A percentile compares a stretch with the other conserved stretches of the same genome.
Evolutionary conservation across 2,329 filamentous ascomycete genomes (phyloP).

Genomic region (Fusarium praegraminearum): DNA sequence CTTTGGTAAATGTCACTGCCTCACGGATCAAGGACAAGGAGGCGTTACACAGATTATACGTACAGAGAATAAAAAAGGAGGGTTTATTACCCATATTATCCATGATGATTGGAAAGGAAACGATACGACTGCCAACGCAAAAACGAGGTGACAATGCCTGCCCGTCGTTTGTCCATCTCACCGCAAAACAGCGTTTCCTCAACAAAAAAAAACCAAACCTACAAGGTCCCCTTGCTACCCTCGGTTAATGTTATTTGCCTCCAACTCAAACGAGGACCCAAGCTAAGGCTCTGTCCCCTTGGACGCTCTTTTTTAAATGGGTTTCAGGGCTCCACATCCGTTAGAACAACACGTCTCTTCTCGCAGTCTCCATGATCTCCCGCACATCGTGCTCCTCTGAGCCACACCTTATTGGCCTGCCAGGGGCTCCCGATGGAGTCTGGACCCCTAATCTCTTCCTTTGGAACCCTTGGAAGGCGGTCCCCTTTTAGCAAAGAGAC

Average conservation of each 20-base stretch:
- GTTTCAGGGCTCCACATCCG: conserved; percentile 17
- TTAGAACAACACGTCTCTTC: conserved; percentile 28
- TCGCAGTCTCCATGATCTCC: conserved; percentile 41
- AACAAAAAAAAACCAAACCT: conserved; percentile 20
- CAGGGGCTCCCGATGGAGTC: conserved; percentile 15
- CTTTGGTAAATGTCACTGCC: neutral
- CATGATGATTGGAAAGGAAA: neutral
- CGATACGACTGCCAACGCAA: neutral
- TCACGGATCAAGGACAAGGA: neutral
- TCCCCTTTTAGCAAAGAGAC: conserved; percentile 1
- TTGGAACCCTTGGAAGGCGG: conserved; percentile 1
- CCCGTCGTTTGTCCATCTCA: conserved; percentile 3
- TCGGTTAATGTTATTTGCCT: conserved; percentile 21
- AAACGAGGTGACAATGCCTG: neutral
- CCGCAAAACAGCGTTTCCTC: conserved; percentile 17
- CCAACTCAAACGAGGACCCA: neutral
- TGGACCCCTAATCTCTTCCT: conserved; percentile 44
- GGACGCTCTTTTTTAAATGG: conserved; percentile 1
- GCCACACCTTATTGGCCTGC: conserved; percentile 34
- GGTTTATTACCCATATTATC: neutral
- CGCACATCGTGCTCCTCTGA: conserved; percentile 38
- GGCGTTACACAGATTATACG: neutral
- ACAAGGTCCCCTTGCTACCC: conserved; percentile 29
- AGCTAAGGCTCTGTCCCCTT: conserved; percentile 22
- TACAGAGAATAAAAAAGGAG: neutral